Base-by-base conservation (phyloP, 2,329 filamentous ascomycete species). In the Xylaria sp. region DNA sequence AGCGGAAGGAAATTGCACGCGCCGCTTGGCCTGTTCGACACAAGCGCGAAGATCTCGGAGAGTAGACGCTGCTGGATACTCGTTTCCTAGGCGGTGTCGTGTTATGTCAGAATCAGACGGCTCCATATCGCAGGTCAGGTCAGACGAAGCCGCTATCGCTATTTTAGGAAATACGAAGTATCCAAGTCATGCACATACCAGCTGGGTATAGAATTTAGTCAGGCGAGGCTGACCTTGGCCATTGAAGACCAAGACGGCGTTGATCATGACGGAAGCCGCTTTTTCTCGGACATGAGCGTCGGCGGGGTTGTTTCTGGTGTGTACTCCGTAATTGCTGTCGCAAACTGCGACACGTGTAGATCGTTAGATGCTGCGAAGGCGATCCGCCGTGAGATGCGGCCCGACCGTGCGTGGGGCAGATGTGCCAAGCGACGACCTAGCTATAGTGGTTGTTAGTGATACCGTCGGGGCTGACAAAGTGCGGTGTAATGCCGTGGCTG, bases 181-280 rank as follows among this genome's bases (percentile, higher is more conserved):
- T 39, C 18, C 45, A 57, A 48, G 36, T 66, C 76, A 75, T 82
- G 68, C 76, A 75, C 82, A 68, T 81, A 97, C 95, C 73, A 99
- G 89, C 80, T 98, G 95, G 1, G 95, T 97, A 80, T 99, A 99
- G 85, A 99, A 99, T 78, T 98, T 98, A 75, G 95, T 98, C 79
- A 99, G 87, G 64, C 96, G 91, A 43, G 96, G 95, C 82, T 99
- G 95, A 72, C 96, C 96, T 76, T 95, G 93, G 84, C 97, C 97
- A 78, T 99, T 99, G 86, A 99, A 99, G 79, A 99, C 95, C 73
- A 99, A 86, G 70, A 99, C 95, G 36, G 97, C 96, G 85, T 97
- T 99, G 81, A 99, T 98, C 96, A 99, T 99, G 74, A 73, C 82
- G 67, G 63, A 25, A 12, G 25, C 9, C 46, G 41, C 25, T 53